Conservation (phyloP, 179 eudicot genomes). For the Sideroxylon spinosum region DNA sequence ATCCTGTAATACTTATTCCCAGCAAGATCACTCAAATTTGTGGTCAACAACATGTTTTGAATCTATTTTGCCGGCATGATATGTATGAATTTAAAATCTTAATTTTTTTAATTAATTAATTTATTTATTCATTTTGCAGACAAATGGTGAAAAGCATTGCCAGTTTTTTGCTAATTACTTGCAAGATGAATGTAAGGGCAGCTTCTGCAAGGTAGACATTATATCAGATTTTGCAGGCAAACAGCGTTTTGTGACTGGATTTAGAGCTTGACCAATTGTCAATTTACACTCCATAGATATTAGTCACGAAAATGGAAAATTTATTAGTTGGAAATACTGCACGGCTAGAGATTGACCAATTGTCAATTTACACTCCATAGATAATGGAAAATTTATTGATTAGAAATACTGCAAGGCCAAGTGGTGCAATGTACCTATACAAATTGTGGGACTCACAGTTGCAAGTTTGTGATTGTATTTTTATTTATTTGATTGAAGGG, state of each 20-base stretch:
- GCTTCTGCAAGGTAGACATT: slow-evolving; percentile 45
- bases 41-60: not conserved
- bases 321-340: too few relatives aligned
- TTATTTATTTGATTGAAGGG: too few relatives aligned
- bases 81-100: too few relatives aligned
- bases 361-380: not conserved
- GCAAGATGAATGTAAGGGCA: slow-evolving; percentile 28
- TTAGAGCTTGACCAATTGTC: slow-evolving; percentile 11
- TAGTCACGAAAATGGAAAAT: not conserved
- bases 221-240: slow-evolving; percentile 72
- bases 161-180: slow-evolving; percentile 47
- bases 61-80: not conserved
- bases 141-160: slow-evolving; percentile 83
- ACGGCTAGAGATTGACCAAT: slow-evolving; percentile 9
- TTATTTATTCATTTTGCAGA: slow-evolving; percentile 39
- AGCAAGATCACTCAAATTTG: not conserved
- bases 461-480: too few relatives aligned
- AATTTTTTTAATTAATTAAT: not conserved
- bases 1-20: not conserved
- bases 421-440: too few relatives aligned
- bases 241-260: slow-evolving; percentile 69
- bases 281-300: not conserved
- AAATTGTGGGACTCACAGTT: too few relatives aligned
- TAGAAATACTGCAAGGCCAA: too few relatives aligned
- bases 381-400: too few relatives aligned